These are phyloP conservation scores for Boechera retrofracta DNA, from an alignment of 345 rosid species.

Conservation along the genomic window DNA sequence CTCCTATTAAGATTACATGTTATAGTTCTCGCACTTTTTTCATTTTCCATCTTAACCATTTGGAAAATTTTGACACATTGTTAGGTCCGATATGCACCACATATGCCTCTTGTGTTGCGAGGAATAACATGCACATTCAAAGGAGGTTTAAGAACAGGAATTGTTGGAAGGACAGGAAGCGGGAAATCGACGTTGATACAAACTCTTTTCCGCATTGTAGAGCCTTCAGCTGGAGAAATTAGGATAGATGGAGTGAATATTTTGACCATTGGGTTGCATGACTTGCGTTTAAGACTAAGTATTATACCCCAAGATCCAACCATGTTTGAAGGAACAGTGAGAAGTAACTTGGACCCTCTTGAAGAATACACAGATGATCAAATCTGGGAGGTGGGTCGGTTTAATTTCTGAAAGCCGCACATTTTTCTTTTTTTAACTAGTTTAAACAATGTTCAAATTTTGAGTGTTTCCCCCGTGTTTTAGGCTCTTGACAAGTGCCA, in stretches of 20 bases:
- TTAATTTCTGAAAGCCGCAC: neutral
- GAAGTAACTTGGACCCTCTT: slow-evolving; percentile 89
- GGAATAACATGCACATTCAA: slow-evolving; percentile 79
- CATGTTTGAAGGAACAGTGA: slow-evolving; percentile 88
- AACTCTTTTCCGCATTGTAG: slow-evolving; percentile 80
- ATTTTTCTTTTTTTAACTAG: neutral
- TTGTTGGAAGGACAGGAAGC: slow-evolving; percentile 93
- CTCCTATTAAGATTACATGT: neutral
- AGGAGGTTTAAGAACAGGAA: slow-evolving; percentile 81
- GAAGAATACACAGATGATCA: slow-evolving; percentile 82
- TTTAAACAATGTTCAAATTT: neutral
- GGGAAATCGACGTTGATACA: slow-evolving; percentile 94
- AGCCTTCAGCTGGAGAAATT: slow-evolving; percentile 71
- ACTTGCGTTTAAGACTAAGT: slow-evolving; percentile 78
- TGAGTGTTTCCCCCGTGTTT: slow-evolving; percentile 21
- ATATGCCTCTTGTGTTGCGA: slow-evolving; percentile 80
- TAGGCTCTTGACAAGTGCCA: slow-evolving; percentile 94
- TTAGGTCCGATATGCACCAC: slow-evolving; percentile 81
- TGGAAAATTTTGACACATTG: neutral
- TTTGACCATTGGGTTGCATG: slow-evolving; percentile 73
- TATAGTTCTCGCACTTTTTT: neutral
- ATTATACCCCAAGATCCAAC: slow-evolving; percentile 96
- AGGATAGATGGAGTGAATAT: slow-evolving; percentile 73
- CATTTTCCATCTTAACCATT: neutral
- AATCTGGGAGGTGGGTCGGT: slow-evolving; percentile 81